A percentile compares a stretch with the other conserved stretches of the same genome.
Evolutionary conservation across 495 filamentous ascomycete genomes (phyloP).

Genomic region (Hyaloscypha variabilis): DNA sequence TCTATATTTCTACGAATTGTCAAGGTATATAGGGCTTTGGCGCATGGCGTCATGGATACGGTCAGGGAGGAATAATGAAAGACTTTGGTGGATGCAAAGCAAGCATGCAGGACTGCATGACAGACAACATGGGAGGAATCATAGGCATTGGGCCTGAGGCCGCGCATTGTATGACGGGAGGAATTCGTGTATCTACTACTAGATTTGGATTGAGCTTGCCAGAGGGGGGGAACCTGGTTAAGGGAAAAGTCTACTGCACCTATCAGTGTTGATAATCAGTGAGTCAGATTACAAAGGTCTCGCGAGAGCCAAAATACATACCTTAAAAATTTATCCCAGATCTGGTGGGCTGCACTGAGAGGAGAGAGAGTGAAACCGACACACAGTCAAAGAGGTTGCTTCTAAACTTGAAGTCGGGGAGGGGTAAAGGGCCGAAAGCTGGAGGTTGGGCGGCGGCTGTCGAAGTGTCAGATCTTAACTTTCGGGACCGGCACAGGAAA

Average conservation of each 20-base stretch:
- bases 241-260: neutral
- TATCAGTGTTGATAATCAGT: neutral
- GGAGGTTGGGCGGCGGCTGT: neutral
- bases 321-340: neutral
- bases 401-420: neutral
- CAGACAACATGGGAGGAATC: neutral
- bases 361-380: too few relatives aligned
- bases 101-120: neutral
- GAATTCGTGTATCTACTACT: neutral
- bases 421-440: neutral
- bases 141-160: neutral
- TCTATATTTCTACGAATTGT: conserved; percentile 18
- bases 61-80: conserved; percentile 1
- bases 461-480: neutral
- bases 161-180: neutral
- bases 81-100: neutral
- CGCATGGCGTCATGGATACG: neutral
- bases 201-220: neutral
- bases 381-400: neutral
- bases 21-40: neutral
- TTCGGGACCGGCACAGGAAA: neutral
- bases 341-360: too few relatives aligned
- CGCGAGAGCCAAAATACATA: neutral
- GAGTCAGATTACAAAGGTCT: neutral
- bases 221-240: neutral